These are phyloP conservation scores for Diddensiella santjacobensis DNA, from an alignment of 805 yeast genomes.

Conservation along the genomic window DNA sequence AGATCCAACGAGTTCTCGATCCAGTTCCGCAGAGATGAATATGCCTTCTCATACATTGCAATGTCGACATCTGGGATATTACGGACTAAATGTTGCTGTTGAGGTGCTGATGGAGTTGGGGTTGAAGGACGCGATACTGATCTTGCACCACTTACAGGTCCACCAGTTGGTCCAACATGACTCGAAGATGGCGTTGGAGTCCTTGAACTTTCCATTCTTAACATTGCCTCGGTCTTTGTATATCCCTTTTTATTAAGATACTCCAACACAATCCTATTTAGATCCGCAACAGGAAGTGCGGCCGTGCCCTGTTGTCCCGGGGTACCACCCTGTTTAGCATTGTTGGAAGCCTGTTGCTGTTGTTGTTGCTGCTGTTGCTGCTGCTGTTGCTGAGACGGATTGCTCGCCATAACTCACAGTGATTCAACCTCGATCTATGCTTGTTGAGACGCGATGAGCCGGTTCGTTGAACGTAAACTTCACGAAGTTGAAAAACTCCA, in stretches of 20 bases:
- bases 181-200: conserved; percentile 28
- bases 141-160: conserved; percentile 6
- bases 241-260: conserved; percentile 92
- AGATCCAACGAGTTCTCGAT: conserved; percentile 86
- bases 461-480: too few species aligned
- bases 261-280: conserved; percentile 88
- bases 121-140: conserved; percentile 16
- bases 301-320: conserved; percentile 21
- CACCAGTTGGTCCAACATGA: conserved; percentile 20
- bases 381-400: conserved; percentile 3
- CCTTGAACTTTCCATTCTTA: conserved; percentile 65
- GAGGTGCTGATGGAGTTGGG: conserved; percentile 11
- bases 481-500: too few species aligned
- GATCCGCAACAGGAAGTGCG: conserved; percentile 63
- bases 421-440: not conserved
- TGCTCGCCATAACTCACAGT: not conserved
- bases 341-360: conserved; percentile 15
- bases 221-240: conserved; percentile 88
- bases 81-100: not conserved
- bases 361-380: conserved; percentile 10
- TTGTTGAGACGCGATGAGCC: too few species aligned
- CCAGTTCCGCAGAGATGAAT: conserved; percentile 79
- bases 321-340: conserved; percentile 20
- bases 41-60: conserved; percentile 72
- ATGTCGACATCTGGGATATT: conserved; percentile 46